Conservation (phyloP, 2,329 filamentous ascomycete species). For the Allantophomopsis lycopodina region DNA sequence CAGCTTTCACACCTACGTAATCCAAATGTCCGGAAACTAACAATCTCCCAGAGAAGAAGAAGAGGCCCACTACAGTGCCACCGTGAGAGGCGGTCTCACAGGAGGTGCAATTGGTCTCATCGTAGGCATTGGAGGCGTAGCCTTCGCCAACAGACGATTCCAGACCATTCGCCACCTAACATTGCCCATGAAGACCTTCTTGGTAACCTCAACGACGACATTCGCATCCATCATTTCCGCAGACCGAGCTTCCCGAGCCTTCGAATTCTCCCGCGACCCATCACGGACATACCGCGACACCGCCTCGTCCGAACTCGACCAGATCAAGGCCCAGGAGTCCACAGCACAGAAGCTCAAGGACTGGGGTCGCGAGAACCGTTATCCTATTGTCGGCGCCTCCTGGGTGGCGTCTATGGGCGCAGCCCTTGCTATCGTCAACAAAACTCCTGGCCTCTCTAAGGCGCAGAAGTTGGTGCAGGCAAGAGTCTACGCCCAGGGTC, state of each 20-base stretch:
- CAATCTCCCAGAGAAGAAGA: constrained; percentile 54
- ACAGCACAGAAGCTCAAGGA: constrained; percentile 46
- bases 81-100: constrained; percentile 64
- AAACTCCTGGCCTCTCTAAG: constrained; percentile 46
- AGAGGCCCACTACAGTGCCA: constrained; percentile 66
- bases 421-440: constrained; percentile 46
- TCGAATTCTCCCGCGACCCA: constrained; percentile 38
- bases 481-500: constrained; percentile 61
- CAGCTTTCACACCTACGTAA: no score
- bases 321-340: constrained; percentile 25
- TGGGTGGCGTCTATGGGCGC: constrained; percentile 55
- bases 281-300: constrained; percentile 20
- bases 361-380: constrained; percentile 59
- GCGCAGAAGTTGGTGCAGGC: constrained; percentile 63
- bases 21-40: no score
- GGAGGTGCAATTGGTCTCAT: constrained; percentile 59
- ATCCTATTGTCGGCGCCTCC: constrained; percentile 52
- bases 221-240: constrained; percentile 82
- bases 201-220: constrained; percentile 69
- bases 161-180: constrained; percentile 70
- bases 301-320: constrained; percentile 8
- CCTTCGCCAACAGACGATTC: constrained; percentile 53
- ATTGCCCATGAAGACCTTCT: constrained; percentile 80
- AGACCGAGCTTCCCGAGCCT: constrained; percentile 59
- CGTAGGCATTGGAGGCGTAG: constrained; percentile 53